Conservation (phyloP, 2,329 filamentous ascomycete species). For the Ophiosphaerella narmari region DNA sequence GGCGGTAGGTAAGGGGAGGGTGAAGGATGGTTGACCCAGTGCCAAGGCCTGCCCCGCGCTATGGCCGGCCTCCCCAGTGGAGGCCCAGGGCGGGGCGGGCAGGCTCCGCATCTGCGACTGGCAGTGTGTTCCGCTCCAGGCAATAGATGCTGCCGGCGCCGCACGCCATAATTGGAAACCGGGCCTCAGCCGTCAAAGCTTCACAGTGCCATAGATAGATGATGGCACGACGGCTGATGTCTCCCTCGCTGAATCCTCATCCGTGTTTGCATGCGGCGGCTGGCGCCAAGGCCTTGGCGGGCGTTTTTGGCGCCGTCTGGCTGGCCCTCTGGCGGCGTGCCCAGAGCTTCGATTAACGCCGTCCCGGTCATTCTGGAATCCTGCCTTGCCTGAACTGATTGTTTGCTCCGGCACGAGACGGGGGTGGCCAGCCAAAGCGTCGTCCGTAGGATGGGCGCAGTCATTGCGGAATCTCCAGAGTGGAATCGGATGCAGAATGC, state of each 20-base stretch:
- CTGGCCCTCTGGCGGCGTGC: slow-evolving; percentile 28
- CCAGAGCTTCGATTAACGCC: slow-evolving; percentile 30
- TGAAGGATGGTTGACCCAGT: not conserved
- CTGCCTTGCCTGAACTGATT: slow-evolving; percentile 35
- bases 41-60: no score
- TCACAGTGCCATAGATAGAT: slow-evolving; percentile 14
- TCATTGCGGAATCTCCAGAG: no score
- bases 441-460: not conserved
- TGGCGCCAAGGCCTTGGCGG: slow-evolving; percentile 46
- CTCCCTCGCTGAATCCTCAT: slow-evolving; percentile 25
- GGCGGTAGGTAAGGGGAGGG: not conserved
- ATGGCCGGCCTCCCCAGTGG: no score
- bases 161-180: no score
- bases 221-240: slow-evolving; percentile 5
- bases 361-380: slow-evolving; percentile 41
- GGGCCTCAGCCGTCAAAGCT: slow-evolving; percentile 24
- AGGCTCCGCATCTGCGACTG: no score
- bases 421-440: slow-evolving; percentile 12
- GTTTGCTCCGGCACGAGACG: slow-evolving; percentile 37
- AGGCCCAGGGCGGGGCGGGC: no score
- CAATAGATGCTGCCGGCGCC: no score
- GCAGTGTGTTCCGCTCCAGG: no score
- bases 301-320: slow-evolving; percentile 31
- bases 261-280: slow-evolving; percentile 20
- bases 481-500: no score